Conservation (phyloP, 345 rosid genomes). For the Linum trigynum region DNA sequence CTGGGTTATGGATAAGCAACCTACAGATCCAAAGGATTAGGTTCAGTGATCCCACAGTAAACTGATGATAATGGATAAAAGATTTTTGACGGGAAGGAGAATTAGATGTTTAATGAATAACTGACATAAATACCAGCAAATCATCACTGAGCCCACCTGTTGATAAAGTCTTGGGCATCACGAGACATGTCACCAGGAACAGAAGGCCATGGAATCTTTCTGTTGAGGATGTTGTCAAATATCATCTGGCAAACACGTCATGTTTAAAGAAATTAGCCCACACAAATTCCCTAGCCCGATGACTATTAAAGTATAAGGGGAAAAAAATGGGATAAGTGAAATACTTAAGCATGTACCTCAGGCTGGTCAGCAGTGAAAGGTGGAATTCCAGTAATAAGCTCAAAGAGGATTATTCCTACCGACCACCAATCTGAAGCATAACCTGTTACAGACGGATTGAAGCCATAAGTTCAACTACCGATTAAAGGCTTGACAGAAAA, state of each 20-base stretch:
- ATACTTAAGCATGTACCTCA: constrained; percentile 63
- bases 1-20: constrained; percentile 61
- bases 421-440: constrained; percentile 89
- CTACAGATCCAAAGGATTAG: constrained; percentile 23
- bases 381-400: constrained; percentile 70
- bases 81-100: not conserved
- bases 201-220: constrained; percentile 70
- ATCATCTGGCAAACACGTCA: constrained; percentile 59
- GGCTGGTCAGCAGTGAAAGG: constrained; percentile 65
- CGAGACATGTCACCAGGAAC: constrained; percentile 58
- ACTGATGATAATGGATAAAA: not conserved
- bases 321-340: not conserved
- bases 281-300: no score
- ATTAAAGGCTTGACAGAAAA: constrained; percentile 7
- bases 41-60: constrained; percentile 9
- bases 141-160: constrained; percentile 36
- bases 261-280: no score
- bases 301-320: not conserved
- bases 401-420: constrained; percentile 75
- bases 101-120: not conserved
- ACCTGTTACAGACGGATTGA: constrained; percentile 41
- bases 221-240: constrained; percentile 70
- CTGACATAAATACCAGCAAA: not conserved
- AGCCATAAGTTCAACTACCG: constrained; percentile 20
- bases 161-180: constrained; percentile 74